Conservation (phyloP, 2,329 filamentous ascomycete genomes). For the Aspergillus niger region DNA sequence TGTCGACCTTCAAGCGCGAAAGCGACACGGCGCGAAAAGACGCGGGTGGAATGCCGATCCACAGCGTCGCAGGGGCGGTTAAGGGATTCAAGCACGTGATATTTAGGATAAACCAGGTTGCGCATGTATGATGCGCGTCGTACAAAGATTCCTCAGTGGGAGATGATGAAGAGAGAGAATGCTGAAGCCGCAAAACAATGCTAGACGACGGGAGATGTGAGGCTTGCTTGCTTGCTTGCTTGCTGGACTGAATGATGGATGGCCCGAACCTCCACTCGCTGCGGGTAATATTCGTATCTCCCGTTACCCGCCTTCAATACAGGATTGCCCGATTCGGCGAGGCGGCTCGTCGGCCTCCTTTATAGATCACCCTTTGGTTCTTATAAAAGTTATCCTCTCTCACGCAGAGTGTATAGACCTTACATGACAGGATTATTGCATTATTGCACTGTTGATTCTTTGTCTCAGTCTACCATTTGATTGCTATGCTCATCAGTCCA, state of each 20-base stretch:
- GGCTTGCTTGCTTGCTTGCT: too few species aligned
- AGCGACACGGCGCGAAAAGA: slow-evolving; percentile 6
- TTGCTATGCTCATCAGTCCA: not conserved
- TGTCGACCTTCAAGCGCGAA: not conserved
- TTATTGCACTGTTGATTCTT: not conserved
- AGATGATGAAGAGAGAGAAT: not conserved
- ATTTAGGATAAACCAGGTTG: not conserved
- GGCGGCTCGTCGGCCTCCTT: not conserved
- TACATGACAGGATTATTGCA: not conserved
- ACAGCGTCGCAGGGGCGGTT: not conserved
- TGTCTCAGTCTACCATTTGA: too few species aligned
- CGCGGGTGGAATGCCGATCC: slow-evolving; percentile 9
- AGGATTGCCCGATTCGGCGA: slow-evolving; percentile 13
- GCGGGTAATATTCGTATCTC: not conserved
- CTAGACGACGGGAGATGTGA: not conserved
- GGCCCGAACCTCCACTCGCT: not conserved
- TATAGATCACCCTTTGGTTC: not conserved
- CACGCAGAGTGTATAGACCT: not conserved
- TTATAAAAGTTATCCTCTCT: not conserved
- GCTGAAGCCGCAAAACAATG: not conserved
- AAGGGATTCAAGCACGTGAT: not conserved
- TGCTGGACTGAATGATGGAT: not conserved
- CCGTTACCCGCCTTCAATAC: not conserved
- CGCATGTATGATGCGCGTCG: not conserved
- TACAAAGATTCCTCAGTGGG: not conserved